phyloP scores from a whole-genome alignment of 2,329 filamentous ascomycete species.

The Cladosporium sp. region DNA sequence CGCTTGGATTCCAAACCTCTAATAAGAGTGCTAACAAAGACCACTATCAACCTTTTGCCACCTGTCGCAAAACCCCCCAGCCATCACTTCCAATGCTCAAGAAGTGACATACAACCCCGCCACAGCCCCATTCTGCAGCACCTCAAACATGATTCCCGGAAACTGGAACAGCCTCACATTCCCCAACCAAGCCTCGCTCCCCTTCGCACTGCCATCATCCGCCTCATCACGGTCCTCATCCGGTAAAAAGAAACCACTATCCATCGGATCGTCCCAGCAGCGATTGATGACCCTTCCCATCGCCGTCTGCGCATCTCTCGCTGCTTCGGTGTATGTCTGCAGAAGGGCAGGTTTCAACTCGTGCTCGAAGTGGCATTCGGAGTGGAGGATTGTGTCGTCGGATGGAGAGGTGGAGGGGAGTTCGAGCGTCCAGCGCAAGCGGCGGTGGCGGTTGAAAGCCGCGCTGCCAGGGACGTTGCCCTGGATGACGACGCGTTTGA shows the following conservation, averaged over 20 bases:
- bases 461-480: slow-evolving; percentile 94
- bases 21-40: no score
- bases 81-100: not conserved
- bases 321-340: slow-evolving; percentile 45
- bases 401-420: slow-evolving; percentile 35
- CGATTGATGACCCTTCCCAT: slow-evolving; percentile 37
- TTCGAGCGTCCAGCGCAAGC: slow-evolving; percentile 75
- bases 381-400: slow-evolving; percentile 52
- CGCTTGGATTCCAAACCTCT: no score
- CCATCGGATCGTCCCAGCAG: slow-evolving; percentile 31
- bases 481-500: slow-evolving; percentile 88
- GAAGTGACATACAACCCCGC: slow-evolving; percentile 10
- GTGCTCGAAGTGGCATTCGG: slow-evolving; percentile 70
- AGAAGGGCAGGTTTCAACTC: slow-evolving; percentile 55
- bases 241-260: slow-evolving; percentile 32
- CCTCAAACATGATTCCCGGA: slow-evolving; percentile 90
- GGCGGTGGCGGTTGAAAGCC: slow-evolving; percentile 89
- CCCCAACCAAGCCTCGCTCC: slow-evolving; percentile 50
- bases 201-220: slow-evolving; percentile 38
- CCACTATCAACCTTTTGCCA: no score
- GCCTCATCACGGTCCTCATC: slow-evolving; percentile 27
- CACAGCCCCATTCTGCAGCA: slow-evolving; percentile 85
- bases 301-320: slow-evolving; percentile 47
- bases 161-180: slow-evolving; percentile 90
- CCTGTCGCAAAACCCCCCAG: no score